Percentiles rank a stretch among this genome's conserved stretches.
Evolutionary conservation across 306 rosid genomes (phyloP).

Genomic region (Malus sylvestris): DNA sequence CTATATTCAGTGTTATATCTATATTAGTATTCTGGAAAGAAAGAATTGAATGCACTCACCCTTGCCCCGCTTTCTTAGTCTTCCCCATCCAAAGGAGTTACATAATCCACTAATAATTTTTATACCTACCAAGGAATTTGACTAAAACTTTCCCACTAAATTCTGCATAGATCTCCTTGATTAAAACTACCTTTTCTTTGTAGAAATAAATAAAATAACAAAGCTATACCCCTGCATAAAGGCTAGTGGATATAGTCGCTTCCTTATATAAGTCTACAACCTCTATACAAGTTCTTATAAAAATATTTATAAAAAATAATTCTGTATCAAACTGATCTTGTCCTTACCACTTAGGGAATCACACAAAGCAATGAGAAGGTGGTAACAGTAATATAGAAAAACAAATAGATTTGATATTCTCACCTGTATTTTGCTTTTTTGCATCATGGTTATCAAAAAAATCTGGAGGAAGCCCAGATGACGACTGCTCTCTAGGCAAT

Average conservation of each 20-base stretch:
- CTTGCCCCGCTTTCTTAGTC: neutral
- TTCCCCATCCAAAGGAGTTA: neutral
- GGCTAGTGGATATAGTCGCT: neutral
- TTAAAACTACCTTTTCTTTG: neutral
- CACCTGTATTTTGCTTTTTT: conserved; percentile 45
- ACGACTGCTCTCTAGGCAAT: conserved; percentile 32
- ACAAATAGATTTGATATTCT: neutral
- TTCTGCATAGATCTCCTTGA: neutral
- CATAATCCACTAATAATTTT: neutral
- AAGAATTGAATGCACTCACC: neutral
- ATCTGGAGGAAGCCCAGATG: conserved; percentile 67
- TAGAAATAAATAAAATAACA: neutral
- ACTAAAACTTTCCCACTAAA: neutral
- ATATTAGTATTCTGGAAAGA: neutral
- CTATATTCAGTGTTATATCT: neutral
- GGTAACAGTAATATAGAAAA: neutral
- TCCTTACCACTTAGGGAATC: neutral
- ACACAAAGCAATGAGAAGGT: neutral
- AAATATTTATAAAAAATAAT: neutral
- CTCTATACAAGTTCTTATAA: neutral
- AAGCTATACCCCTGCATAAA: neutral
- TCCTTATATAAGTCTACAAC: neutral
- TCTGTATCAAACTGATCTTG: neutral
- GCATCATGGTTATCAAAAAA: conserved; percentile 58
- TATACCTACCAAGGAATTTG: neutral